Conservation (phyloP, 352 stramenopile species). For the Plasmopara viticola region DNA sequence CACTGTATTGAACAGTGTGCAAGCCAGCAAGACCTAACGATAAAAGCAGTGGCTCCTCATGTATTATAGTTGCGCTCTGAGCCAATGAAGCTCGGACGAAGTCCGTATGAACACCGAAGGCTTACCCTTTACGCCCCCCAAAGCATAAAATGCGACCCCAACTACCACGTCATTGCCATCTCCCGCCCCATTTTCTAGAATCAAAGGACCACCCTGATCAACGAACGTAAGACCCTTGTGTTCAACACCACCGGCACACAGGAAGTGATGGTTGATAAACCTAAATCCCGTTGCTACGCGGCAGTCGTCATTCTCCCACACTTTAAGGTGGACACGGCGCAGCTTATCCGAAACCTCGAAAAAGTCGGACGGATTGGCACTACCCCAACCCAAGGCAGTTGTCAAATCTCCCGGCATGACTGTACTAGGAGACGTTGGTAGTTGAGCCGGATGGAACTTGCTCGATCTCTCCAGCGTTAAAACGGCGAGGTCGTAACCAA, state of each 20-base stretch:
- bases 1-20: too few species aligned
- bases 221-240: neutral
- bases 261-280: neutral
- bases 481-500: neutral
- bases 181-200: neutral
- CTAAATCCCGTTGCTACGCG: neutral
- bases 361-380: neutral
- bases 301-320: neutral
- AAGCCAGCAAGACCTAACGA: too few species aligned
- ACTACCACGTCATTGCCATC: neutral
- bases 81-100: neutral
- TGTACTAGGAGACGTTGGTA: neutral
- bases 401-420: too few species aligned
- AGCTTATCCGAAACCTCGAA: neutral
- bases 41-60: too few species aligned
- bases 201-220: neutral
- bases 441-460: neutral
- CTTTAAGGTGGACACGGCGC: neutral
- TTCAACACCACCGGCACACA: neutral
- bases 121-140: neutral
- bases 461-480: too few species aligned
- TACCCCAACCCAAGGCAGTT: too few species aligned
- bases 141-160: neutral
- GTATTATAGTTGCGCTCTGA: neutral
- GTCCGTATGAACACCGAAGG: neutral